phyloP scores from a whole-genome alignment of 192 early-diverging fungal species.

The Gigaspora rosea region DNA sequence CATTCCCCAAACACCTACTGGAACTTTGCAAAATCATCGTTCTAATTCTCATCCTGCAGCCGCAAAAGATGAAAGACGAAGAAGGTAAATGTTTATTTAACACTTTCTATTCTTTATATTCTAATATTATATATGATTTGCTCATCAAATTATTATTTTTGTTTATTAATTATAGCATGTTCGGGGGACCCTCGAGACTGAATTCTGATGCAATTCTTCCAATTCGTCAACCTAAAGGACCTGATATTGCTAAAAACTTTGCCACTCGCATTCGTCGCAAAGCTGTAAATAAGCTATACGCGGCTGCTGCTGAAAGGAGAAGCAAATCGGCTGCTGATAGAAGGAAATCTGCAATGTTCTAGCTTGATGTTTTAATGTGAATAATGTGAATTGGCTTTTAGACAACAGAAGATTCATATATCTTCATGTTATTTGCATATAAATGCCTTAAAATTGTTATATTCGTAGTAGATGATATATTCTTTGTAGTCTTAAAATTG shows the following conservation, averaged over 20 bases:
- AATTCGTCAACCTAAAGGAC: slow-evolving; percentile 32
- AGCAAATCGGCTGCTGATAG: slow-evolving; percentile 31
- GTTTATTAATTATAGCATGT: slow-evolving; percentile 5
- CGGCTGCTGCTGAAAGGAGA: slow-evolving; percentile 29
- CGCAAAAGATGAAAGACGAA: slow-evolving; percentile 32
- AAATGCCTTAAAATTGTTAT: not conserved
- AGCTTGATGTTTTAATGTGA: not conserved
- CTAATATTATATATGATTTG: not conserved
- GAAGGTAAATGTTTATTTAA: slow-evolving; percentile 18
- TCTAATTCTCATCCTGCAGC: slow-evolving; percentile 2
- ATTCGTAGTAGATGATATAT: not conserved
- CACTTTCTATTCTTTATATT: not conserved
- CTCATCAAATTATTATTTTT: not conserved
- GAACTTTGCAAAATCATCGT: slow-evolving; percentile 13
- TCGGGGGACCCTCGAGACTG: slow-evolving; percentile 31
- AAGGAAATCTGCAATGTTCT: slow-evolving; percentile 34
- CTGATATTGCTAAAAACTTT: slow-evolving; percentile 33
- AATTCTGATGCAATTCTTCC: slow-evolving; percentile 30
- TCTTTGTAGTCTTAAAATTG: not conserved
- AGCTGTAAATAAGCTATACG: slow-evolving; percentile 30
- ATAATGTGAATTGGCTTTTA: not conserved
- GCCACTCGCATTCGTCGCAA: slow-evolving; percentile 34
- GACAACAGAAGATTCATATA: not conserved
- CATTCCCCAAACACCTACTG: slow-evolving; percentile 17
- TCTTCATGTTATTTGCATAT: slow-evolving; percentile 1